Base-by-base conservation (phyloP, 169 alveolate species). In the Cryptosporidium ubiquitum region DNA sequence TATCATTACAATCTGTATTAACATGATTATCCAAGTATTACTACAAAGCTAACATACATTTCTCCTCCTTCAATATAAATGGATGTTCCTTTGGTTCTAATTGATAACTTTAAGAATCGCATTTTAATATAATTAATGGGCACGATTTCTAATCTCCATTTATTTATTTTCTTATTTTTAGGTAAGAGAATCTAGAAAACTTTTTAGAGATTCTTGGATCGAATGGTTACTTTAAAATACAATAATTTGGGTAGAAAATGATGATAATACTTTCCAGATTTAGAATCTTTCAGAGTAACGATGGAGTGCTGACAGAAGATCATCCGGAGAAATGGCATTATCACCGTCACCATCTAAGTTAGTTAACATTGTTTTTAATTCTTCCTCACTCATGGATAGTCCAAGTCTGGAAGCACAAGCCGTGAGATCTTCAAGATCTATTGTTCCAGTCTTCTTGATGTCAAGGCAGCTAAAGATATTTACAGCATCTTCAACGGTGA, bases 301-400 rank as follows among this genome's bases (percentile, higher is more conserved):
- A 42, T 79, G 75, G 42, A 79, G 69, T 14, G 89, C 75, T 31
- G 79, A 42, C 9, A 79, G 68, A 84, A 94, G 92, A 68, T 94
- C 96, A 64, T 94, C 96, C 14, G 92, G 92, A 12, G 93, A 75
- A 66, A 94, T 92, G 37, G 91, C 93, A 33, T 94, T 94, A 79
- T 94, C 96, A 33, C 95, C 94, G 69, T 94, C 93, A 35, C 92
- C 69, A 70, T 94, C 96, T 58, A 95, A 93, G 84, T 93, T 91
- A 64, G 84, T 93, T 68, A 94, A 68, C 94, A 94, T 94, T 70
- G 93, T 93, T 74, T 94, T 84, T 18, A 94, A 85, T 75, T 94
- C 96, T 47, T 94, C 96, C 51, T 94, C 95, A 69, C 94, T 85
- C 94, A 91, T 91, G 1, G 93, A 91, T 51, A 93, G 94, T 47